A percentile compares a stretch with the other conserved stretches of the same genome.
These are phyloP conservation scores for Crepidotus variabilis DNA, from an alignment of 768 basidiomycete genomes.

Conservation along the genomic window DNA sequence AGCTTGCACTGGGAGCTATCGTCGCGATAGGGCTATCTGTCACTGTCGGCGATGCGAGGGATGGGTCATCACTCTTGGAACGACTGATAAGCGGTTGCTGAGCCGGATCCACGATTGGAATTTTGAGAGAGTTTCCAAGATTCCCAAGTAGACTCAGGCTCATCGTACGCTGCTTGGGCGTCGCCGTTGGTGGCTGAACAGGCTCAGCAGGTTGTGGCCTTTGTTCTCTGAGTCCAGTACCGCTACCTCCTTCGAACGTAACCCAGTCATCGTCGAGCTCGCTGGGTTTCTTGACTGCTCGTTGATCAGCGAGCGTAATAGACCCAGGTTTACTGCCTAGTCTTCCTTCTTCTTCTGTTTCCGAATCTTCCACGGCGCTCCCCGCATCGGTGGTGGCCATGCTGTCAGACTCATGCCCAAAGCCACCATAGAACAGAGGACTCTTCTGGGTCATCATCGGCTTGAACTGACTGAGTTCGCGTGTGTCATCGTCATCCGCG, in stretches of 20 bases:
- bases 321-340: not conserved
- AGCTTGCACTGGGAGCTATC: not conserved
- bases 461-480: constrained; percentile 35
- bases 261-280: constrained; percentile 4
- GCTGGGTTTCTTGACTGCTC: not conserved
- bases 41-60: constrained; percentile 3
- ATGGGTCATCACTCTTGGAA: constrained; percentile 18
- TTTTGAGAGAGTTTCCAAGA: constrained; percentile 3
- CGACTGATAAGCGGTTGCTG: constrained; percentile 22
- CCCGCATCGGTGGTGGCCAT: constrained; percentile 19
- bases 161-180: constrained; percentile 5
- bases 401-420: constrained; percentile 37
- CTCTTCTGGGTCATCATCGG: constrained; percentile 38
- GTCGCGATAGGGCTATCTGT: not conserved
- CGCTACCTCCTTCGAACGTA: constrained; percentile 1
- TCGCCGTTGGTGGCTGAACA: constrained; percentile 4
- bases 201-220: constrained; percentile 1
- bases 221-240: not conserved
- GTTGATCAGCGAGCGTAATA: no score
- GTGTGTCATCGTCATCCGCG: constrained; percentile 41
- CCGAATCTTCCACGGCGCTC: constrained; percentile 42
- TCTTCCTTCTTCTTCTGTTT: constrained; percentile 6
- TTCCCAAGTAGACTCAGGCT: constrained; percentile 11
- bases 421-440: constrained; percentile 40
- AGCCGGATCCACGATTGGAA: constrained; percentile 13